phyloP scores from a whole-genome alignment of 805 yeast genomes.

The Zygosaccharomyces rouxii region DNA sequence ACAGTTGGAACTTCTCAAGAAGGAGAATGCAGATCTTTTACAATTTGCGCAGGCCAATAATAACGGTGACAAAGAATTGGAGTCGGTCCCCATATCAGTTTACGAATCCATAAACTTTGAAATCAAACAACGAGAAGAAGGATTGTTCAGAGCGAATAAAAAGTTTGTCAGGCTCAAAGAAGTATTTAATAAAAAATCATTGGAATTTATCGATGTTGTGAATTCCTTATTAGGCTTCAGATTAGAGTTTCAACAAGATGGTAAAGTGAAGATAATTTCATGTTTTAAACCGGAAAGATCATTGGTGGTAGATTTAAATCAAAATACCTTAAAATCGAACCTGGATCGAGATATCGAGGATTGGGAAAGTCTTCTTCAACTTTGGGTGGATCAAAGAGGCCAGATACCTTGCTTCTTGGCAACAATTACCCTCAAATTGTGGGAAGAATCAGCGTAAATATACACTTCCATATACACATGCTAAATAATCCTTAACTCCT shows the following conservation, averaged over 20 bases:
- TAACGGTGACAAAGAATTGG: conserved; percentile 16
- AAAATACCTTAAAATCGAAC: conserved; percentile 51
- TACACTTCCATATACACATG: background rate
- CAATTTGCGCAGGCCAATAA: conserved; percentile 22
- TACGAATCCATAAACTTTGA: conserved; percentile 61
- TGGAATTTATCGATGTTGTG: conserved; percentile 64
- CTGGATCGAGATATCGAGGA: conserved; percentile 29
- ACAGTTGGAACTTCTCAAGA: conserved; percentile 46
- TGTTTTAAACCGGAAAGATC: conserved; percentile 42
- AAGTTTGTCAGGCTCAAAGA: conserved; percentile 49
- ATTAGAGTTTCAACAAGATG: conserved; percentile 58
- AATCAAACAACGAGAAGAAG: conserved; percentile 42
- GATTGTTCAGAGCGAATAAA: conserved; percentile 48
- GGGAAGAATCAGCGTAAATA: conserved; percentile 37
- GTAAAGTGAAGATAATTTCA: conserved; percentile 52
- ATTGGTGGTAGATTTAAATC: conserved; percentile 53
- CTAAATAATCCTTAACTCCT: background rate
- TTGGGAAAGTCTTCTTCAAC: conserved; percentile 50
- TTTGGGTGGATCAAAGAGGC: conserved; percentile 64
- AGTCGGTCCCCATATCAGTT: conserved; percentile 53
- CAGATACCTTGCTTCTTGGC: conserved; percentile 77
- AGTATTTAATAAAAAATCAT: conserved; percentile 60
- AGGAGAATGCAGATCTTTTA: conserved; percentile 57
- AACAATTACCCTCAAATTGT: conserved; percentile 64
- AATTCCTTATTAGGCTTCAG: conserved; percentile 67